Conservation (phyloP, 192 early-diverging fungal genomes). For the Phycomyces nitens region DNA sequence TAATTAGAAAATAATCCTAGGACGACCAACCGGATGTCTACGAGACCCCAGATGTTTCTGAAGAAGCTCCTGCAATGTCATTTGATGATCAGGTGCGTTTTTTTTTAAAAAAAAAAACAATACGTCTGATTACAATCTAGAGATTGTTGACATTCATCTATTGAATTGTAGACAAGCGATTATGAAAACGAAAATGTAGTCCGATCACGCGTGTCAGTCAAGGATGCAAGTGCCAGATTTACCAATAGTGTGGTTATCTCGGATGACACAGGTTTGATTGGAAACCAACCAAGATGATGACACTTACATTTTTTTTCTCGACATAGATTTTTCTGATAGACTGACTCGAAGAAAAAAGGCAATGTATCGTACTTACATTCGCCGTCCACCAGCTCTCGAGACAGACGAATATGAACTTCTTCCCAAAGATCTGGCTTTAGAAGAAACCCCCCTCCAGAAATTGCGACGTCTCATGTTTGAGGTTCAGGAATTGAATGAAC, state of each 20-base stretch:
- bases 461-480: conserved; percentile 77
- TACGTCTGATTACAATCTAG: background rate
- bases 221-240: conserved; percentile 57
- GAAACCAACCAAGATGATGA: background rate
- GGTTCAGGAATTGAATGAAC: conserved; percentile 73
- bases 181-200: conserved; percentile 62
- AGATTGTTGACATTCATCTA: background rate
- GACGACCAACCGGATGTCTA: conserved; percentile 82
- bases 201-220: conserved; percentile 46
- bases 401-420: conserved; percentile 54
- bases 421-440: conserved; percentile 45
- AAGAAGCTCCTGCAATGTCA: conserved; percentile 9
- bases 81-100: conserved; percentile 34
- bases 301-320: background rate
- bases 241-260: conserved; percentile 48
- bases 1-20: conserved; percentile 22
- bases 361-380: conserved; percentile 56
- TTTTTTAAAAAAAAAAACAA: background rate
- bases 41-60: conserved; percentile 66
- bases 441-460: conserved; percentile 73
- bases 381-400: conserved; percentile 43
- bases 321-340: conserved; percentile 54
- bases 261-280: conserved; percentile 46
- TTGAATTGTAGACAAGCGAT: conserved; percentile 36
- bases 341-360: conserved; percentile 54